Base-by-base conservation (phyloP, 345 rosid species). In the Citrus maxima region DNA sequence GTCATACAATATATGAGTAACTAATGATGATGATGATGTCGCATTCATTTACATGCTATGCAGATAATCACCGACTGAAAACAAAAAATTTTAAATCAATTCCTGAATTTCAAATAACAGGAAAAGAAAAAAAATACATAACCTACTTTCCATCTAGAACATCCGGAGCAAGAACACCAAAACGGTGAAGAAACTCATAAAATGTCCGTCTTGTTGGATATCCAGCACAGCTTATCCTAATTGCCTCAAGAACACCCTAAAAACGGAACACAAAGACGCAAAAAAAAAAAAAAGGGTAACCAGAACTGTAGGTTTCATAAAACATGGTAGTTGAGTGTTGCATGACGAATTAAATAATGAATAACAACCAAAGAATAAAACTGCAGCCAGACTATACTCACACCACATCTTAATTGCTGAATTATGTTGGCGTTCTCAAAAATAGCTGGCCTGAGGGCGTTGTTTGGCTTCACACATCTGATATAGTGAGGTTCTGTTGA, bases 381-480 rank as follows among this genome's bases (percentile, higher is more conserved):
- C 61, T 77, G 60, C n/a, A 70, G 82, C 68, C 59, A 34, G 56
- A 82, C 75, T 65, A 85, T 87, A 87, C 99, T 91, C 87, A 96
- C 99, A 81, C 99, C 99, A 87, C 99, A 94, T 14, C 99, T 93
- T 78, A 96, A 89, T 84, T 96, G 99, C 84, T 96, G 98, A 78
- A 96, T 96, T 79, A 94, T 93, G 77, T 89, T 96, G 63, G 84
- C 84, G 78, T 96, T 96, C 90, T 96, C 99, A 80, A 96, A 96
- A 74, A 96, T 96, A 42, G 92, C 91, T 51, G 99, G 99, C 90
- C 93, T 96, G 84, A 96, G 97, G 76, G 83, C 93, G 86, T 93
- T 96, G 84, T 96, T 96, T 83, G 99, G 99, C 91, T 96, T 96
- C 89, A 96, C 99, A 76, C 99, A 96, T 93, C 99, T 91, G 86